phyloP scores from a whole-genome alignment of 805 yeast genomes.

The Candida qinlingensis region DNA sequence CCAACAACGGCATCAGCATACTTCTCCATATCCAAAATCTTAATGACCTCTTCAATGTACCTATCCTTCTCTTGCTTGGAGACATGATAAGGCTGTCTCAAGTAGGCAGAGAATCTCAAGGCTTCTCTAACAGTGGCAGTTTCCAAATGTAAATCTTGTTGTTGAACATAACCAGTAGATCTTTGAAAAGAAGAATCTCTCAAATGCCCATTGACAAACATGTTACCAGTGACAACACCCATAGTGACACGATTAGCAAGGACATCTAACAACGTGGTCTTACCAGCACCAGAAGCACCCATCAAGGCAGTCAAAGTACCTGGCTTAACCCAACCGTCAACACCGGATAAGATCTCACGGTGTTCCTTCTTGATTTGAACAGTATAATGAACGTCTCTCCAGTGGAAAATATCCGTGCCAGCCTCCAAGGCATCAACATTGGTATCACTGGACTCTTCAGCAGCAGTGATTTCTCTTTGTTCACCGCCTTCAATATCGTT shows the following conservation, averaged over 20 bases:
- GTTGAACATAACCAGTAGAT: slow-evolving; percentile 58
- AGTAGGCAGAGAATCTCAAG: slow-evolving; percentile 55
- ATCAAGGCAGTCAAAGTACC: slow-evolving; percentile 74
- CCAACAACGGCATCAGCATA: slow-evolving; percentile 74
- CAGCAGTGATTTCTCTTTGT: slow-evolving; percentile 24
- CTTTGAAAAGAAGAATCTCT: slow-evolving; percentile 57
- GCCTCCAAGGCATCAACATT: slow-evolving; percentile 26
- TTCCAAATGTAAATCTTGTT: slow-evolving; percentile 65
- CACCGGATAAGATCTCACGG: slow-evolving; percentile 54
- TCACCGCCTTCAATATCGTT: slow-evolving; percentile 23
- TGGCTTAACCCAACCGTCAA: slow-evolving; percentile 80
- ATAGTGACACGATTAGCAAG: slow-evolving; percentile 63
- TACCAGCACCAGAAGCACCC: slow-evolving; percentile 83
- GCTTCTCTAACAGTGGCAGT: slow-evolving; percentile 75
- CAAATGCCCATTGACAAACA: slow-evolving; percentile 57
- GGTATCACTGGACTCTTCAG: slow-evolving; percentile 13
- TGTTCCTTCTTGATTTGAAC: slow-evolving; percentile 57
- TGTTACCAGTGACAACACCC: slow-evolving; percentile 67
- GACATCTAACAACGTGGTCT: slow-evolving; percentile 67
- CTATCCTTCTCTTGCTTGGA: slow-evolving; percentile 51
- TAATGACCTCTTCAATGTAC: slow-evolving; percentile 61
- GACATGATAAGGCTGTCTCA: slow-evolving; percentile 56
- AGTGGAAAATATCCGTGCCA: slow-evolving; percentile 57
- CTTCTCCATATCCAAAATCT: slow-evolving; percentile 54
- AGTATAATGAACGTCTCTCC: slow-evolving; percentile 72